phyloP scores from a whole-genome alignment of 2,329 filamentous ascomycete species.

The Diaporthe helianthi region DNA sequence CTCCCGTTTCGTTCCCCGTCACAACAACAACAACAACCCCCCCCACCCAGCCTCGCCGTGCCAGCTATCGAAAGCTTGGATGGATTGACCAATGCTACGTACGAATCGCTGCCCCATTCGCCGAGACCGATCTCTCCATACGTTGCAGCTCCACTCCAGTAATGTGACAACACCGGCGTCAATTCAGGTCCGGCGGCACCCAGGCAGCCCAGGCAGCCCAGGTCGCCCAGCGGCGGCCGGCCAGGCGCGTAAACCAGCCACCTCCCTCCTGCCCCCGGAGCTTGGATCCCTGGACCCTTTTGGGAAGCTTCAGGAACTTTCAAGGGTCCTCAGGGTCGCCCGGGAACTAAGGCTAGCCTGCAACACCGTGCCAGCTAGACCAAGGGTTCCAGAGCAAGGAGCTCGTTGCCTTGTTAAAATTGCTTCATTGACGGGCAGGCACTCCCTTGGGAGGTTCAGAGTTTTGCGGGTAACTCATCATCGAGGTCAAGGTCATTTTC shows the following conservation, averaged over 20 bases:
- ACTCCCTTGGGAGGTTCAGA: background rate
- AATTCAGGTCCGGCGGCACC: background rate
- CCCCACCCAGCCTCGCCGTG: background rate
- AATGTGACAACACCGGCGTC: background rate
- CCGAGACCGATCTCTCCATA: background rate
- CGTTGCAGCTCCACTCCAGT: background rate
- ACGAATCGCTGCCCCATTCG: background rate
- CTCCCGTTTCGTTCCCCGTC: background rate
- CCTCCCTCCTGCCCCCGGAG: background rate
- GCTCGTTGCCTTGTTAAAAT: constrained; percentile 3
- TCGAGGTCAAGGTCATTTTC: background rate
- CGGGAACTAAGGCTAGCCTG: constrained; percentile 24
- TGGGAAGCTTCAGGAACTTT: background rate
- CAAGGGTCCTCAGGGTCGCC: constrained; percentile 10
- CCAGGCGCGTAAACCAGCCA: background rate
- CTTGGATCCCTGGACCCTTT: background rate
- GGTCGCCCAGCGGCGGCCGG: background rate
- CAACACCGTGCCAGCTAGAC: background rate
- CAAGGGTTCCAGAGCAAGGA: constrained; percentile 19
- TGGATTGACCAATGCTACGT: background rate
- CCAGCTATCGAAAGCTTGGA: background rate
- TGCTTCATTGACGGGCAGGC: background rate
- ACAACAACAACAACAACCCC: background rate
- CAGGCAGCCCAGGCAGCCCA: no score
- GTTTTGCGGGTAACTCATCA: background rate